Percentiles rank a stretch among this genome's conserved stretches.
phyloP scores from a whole-genome alignment of 108 stramenopile genomes.

The Skeletonema marinoi region DNA sequence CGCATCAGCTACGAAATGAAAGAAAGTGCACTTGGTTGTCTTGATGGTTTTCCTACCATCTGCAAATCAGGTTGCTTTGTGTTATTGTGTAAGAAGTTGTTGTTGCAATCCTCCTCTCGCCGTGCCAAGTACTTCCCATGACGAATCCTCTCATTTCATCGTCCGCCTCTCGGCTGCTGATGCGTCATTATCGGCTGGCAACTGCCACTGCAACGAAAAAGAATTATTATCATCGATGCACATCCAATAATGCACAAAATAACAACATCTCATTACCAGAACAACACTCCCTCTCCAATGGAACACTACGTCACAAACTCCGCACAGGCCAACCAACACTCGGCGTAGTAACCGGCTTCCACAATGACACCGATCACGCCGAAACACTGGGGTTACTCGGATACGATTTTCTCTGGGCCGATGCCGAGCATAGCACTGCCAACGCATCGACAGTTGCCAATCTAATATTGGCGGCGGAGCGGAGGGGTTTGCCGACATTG shows the following conservation, averaged over 20 bases:
- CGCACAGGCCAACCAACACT: slow-evolving; percentile 18
- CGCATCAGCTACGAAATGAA: too few species aligned
- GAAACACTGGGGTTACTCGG: slow-evolving; percentile 44
- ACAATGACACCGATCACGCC: slow-evolving; percentile 48
- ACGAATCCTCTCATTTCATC: too few species aligned
- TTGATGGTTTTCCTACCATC: too few species aligned
- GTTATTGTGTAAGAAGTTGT: too few species aligned
- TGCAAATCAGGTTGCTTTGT: too few species aligned
- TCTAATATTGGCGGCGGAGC: slow-evolving; percentile 45
- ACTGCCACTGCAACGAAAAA: not conserved
- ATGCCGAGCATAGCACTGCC: slow-evolving; percentile 43
- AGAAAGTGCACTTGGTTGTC: too few species aligned
- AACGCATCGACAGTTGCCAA: slow-evolving; percentile 23
- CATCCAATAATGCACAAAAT: not conserved
- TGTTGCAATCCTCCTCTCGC: too few species aligned
- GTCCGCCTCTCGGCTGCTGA: not conserved
- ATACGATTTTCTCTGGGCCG: slow-evolving; percentile 51
- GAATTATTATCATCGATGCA: not conserved
- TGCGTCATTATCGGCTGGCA: not conserved
- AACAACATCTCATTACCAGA: not conserved
- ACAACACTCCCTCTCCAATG: slow-evolving; percentile 30
- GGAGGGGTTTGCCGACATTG: slow-evolving; percentile 42
- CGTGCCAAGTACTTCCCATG: too few species aligned
- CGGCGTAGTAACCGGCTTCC: slow-evolving; percentile 41
- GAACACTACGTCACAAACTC: slow-evolving; percentile 15